Base-by-base conservation (phyloP, 2,329 filamentous ascomycete species). In the Nigrospora sphaerica region DNA sequence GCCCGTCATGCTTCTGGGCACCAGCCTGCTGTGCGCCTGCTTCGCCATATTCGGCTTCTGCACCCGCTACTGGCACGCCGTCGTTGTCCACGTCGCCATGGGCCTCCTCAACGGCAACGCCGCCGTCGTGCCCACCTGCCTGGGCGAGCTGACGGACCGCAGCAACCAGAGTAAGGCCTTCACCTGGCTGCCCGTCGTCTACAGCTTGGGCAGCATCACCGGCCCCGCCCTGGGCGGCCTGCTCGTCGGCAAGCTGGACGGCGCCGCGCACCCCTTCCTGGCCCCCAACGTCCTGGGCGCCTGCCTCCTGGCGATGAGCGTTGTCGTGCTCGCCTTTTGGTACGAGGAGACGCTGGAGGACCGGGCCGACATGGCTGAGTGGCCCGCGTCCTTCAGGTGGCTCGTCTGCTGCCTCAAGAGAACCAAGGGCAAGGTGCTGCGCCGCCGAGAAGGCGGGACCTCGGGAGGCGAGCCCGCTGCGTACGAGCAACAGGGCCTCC, bases 101-200 rank as follows among this genome's bases (percentile, higher is more conserved):
- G 93, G 93, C 4, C 63, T 95, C 45, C 80, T 95, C 44, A 98
- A 97, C 63, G 93, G 93, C 44, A 98, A 98, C 58, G 90, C 93
- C 31, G 92, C 89, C 5, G 84, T 96, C 12, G 90, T 98, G 13
- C 92, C 89, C 9, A 96, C 93, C 0, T 95, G 92, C 42, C 67
- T 98, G 42, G 93, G 93, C 36, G 93, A 98, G 65, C 86, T 98
- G 44, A 98, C 93, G 2, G 91, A 97, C 62, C 82, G 89, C 46
- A 93, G 86, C 52, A 98, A 98, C 64, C 93, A 98, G 73, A 93
- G 88, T 59, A 79, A 80, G 45, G 93, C 90, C 0, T 98, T 98
- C 58, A 93, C 88, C 2, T 98, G 95, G 70, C 72, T 98, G 37
- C 93, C 93, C 0, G 86, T 97, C 35, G 85, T 97, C n/a, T 98